These are phyloP conservation scores for Zarea fungicola DNA, from an alignment of 2,329 filamentous ascomycete species.

Conservation along the genomic window DNA sequence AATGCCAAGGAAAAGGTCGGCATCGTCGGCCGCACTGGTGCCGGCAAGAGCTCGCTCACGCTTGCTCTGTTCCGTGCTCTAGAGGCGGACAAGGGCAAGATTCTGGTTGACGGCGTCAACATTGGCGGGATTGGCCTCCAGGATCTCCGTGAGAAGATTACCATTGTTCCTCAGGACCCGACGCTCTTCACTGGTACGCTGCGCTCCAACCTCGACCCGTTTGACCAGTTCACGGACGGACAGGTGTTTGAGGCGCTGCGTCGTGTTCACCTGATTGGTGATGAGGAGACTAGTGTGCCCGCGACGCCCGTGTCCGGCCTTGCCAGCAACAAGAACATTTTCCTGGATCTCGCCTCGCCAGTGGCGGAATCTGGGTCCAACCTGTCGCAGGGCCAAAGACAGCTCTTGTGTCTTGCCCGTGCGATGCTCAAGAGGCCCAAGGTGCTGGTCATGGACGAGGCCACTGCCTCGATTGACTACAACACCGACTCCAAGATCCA, in stretches of 20 bases:
- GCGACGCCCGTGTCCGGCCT: slow-evolving; percentile 27
- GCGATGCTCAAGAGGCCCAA: slow-evolving; percentile 87
- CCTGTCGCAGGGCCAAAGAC: slow-evolving; percentile 90
- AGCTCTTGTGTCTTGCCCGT: slow-evolving; percentile 87
- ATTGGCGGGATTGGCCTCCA: slow-evolving; percentile 87
- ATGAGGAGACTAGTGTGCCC: slow-evolving; percentile 37
- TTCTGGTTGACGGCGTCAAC: slow-evolving; percentile 86
- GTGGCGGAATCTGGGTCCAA: slow-evolving; percentile 91
- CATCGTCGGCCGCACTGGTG: slow-evolving; percentile 91
- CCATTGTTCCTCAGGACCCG: slow-evolving; percentile 95
- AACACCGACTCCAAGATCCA: slow-evolving; percentile 94
- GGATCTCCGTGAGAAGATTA: slow-evolving; percentile 87
- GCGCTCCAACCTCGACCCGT: slow-evolving; percentile 88
- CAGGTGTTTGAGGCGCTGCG: slow-evolving; percentile 83
- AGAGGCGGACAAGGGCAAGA: slow-evolving; percentile 84
- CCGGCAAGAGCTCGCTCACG: slow-evolving; percentile 92
- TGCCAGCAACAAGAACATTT: slow-evolving; percentile 81
- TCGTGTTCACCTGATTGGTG: slow-evolving; percentile 80
- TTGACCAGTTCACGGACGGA: slow-evolving; percentile 81
- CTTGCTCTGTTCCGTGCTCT: slow-evolving; percentile 89
- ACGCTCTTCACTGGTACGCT: slow-evolving; percentile 92
- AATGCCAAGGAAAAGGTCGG: slow-evolving; percentile 85
- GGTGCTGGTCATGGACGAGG: slow-evolving; percentile 98
- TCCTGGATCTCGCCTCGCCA: slow-evolving; percentile 76
- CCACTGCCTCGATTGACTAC: slow-evolving; percentile 96